Base-by-base conservation (phyloP, 441 rosid species). In the Viola pubescens region DNA sequence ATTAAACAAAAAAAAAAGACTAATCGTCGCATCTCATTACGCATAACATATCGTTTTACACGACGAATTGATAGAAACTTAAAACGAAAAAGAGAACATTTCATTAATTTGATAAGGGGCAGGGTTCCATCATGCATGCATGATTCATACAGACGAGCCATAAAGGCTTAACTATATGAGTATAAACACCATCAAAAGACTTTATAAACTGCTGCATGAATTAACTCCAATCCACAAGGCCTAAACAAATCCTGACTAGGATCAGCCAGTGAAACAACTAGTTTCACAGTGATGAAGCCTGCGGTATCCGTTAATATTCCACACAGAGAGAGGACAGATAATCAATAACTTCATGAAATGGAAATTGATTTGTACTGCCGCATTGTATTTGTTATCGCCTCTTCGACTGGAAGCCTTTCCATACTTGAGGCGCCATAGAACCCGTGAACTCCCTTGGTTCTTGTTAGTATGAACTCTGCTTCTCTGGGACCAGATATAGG, bases 401-500 rank as follows among this genome's bases (percentile, higher is more conserved):
- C 80, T 65, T 92, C 98, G 61, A 89, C 94, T 0, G 94, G 94
- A 43, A 92, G 81, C 73, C 96, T 86, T 80, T 92, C 97, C 92
- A 92, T 86, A 87, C 96, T 89, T 59, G 97, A 92, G 59, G 98
- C 98, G 38, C 98, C 96, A 60, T 87, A 92, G 73, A 89, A 92
- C 49, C 97, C 98, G 73, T 89, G 92, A 19, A 92, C 94, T 61
- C 89, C 92, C 48, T 73, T 60, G 12, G 90, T 87, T 75, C 78
- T 82, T 75, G 82, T 84, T 71, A 86, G 49, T 60, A 87, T 53
- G 60, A 78, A 87, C 65, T 86, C 92, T 52, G 94, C 96, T 54
- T 89, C 97, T 51, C 34, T 67, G 47, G 92, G 95, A 68, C 88
- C 83, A 3, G 90, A 87, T 75, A 92, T 89, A n/a, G 97, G 90